Base-by-base conservation (phyloP, 2,329 filamentous ascomycete species). In the Botrytis sinoallii region DNA sequence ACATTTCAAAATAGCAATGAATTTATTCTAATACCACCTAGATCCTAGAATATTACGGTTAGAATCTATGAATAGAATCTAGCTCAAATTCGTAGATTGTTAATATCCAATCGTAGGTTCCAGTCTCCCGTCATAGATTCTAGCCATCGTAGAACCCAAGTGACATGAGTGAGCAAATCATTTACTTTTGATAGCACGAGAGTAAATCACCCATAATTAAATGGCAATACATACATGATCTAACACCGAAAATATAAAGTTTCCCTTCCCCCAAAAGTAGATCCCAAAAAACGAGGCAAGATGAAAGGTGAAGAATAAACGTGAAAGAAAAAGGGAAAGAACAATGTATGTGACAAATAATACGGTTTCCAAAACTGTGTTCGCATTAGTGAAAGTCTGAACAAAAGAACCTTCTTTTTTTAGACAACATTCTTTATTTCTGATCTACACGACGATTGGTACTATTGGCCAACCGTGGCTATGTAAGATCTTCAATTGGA, bases 351-450 rank as follows among this genome's bases (percentile, higher is more conserved):
- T 52, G 48, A 52, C 48, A 16, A 25, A 52, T 52, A n/a, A 52
- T 14, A n/a, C 25, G 25, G 48, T n/a, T n/a, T 16, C 5, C 10
- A 3, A n/a, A n/a, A n/a, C 22, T 3, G n/a, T 16, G 0, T n/a
- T 16, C 48, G 16, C 4, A n/a, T 3, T 52, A n/a, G 25, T 52
- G 12, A 16, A n/a, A 25, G 25, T n/a, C 3, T 7, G 48, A 16
- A n/a, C 5, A 16, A 16, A 55, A n/a, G 25, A 55, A 55, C 6
- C 2, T 12, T 16, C 14, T 25, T 7, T n/a, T 48, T 16, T 14
- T 16, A 9, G 25, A 55, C 25, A 52, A n/a, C 0, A n/a, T 16
- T 8, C 7, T 55, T 16, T 1, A n/a, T 16, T 55, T n/a, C 48
- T 14, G 48, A 55, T 16, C 48, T 3, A n/a, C 48, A n/a, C 25